Evolutionary conservation across 352 stramenopile genomes (phyloP).

Genomic region (Thraustotheca clavata): DNA sequence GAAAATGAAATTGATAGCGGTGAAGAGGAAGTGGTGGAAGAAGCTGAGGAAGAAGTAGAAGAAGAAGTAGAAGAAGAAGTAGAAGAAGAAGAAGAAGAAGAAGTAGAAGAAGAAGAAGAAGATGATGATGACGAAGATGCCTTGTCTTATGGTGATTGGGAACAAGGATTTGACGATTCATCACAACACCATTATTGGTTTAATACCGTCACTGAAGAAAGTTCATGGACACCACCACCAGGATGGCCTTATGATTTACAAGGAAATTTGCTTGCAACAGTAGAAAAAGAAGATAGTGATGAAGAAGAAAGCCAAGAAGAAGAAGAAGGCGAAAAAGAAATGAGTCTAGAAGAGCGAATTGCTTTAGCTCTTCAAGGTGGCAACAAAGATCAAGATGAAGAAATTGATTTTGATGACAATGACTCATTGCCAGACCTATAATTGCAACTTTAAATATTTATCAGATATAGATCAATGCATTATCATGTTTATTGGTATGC

Average conservation of each 20-base stretch:
- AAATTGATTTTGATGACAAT: constrained; percentile 15
- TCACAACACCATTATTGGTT: constrained; percentile 87
- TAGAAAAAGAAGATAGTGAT: background rate
- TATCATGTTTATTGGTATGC: background rate
- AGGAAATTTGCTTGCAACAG: constrained; percentile 38
- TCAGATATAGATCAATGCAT: background rate
- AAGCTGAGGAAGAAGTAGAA: background rate
- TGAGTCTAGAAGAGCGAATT: constrained; percentile 16
- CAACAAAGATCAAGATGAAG: background rate
- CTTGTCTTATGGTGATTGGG: constrained; percentile 73
- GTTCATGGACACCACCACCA: constrained; percentile 65
- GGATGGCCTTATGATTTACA: constrained; percentile 44
- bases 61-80: constrained; percentile 7
- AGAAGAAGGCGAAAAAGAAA: background rate
- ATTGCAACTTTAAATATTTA: background rate
- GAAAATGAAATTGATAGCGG: constrained; percentile 4
- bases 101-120: constrained; percentile 29
- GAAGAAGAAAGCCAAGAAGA: background rate
- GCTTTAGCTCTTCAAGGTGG: background rate
- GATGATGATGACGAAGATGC: constrained; percentile 69
- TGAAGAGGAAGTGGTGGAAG: constrained; percentile 13
- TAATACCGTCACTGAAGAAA: constrained; percentile 72
- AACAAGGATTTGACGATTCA: constrained; percentile 74
- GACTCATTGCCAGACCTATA: constrained; percentile 19
- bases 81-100: constrained; percentile 23